Base-by-base conservation (phyloP, 345 rosid genomes). In the Aurinia saxatilis region DNA sequence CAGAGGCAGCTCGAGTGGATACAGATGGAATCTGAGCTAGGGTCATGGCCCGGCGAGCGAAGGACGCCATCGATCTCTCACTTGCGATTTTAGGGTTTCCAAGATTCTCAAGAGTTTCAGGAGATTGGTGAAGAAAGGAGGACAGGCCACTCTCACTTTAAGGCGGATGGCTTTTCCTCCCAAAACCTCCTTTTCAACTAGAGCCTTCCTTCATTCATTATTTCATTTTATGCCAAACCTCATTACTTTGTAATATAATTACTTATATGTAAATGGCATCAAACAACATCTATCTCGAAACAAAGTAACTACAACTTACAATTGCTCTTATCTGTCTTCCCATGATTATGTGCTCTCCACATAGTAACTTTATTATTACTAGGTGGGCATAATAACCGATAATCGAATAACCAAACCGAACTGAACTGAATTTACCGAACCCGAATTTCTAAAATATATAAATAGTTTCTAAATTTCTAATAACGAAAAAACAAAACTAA, bases 31-130 rank as follows among this genome's bases (percentile, higher is more conserved):
- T 71, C 75, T 71, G 71, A 45, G 75, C 66, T 27, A 71, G 51
- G 71, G 30, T 71, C 60, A 71, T 36, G 31, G 75, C 75, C 50
- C 75, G 60, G 61, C 75, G 75, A 65, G 71, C 75, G 57, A 71
- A 65, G 23, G 75, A 71, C 12, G 75, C 66, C 75, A 71, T 70
- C 47, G 65, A 57, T 63, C 36, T 35, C 19, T 27, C 16, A 18
- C 47, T 57, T 63, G 11, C 50, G 55, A 57, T 44, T 57, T 50
- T 50, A 65, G 75, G 75, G 66, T 71, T 71, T 57, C 36, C 45
- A 54, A 65, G 55, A 47, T 35, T 55, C 54, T 37, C n/a, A 48
- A 34, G 61, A 59, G 38, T 60, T 51, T 46, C 36, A 36, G 63
- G 63, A 53, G 56, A 44, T 60, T 14, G 13, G 11, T 17, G 52